These are phyloP conservation scores for Neurospora sp. DNA, from an alignment of 495 filamentous ascomycete genomes.

Conservation along the genomic window DNA sequence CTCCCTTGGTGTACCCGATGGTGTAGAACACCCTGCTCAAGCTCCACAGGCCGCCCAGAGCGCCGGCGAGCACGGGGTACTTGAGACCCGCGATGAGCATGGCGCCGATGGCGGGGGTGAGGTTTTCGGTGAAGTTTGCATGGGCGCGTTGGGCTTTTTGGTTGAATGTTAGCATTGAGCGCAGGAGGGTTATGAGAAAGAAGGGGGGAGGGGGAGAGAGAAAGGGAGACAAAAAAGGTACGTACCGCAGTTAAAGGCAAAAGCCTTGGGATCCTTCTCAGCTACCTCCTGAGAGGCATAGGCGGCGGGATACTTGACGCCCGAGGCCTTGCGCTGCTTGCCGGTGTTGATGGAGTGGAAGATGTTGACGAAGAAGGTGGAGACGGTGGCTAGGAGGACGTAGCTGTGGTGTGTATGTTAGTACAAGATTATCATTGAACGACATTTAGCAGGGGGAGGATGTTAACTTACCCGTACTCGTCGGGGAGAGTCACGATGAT, in stretches of 20 bases:
- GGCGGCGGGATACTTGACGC: constrained; percentile 51
- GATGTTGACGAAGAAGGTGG: constrained; percentile 47
- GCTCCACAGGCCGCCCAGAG: constrained; percentile 47
- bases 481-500: constrained; percentile 18
- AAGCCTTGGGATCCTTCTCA: constrained; percentile 44
- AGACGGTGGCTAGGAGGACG: constrained; percentile 50
- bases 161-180: constrained; percentile 14
- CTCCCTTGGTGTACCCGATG: constrained; percentile 45
- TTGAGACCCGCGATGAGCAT: constrained; percentile 45
- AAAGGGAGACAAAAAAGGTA: not conserved
- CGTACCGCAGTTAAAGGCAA: constrained; percentile 40
- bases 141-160: constrained; percentile 58
- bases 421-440: no score
- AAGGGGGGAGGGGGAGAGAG: not conserved
- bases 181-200: not conserved
- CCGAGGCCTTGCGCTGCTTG: constrained; percentile 40
- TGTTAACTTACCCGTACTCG: constrained; percentile 33
- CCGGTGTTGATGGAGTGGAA: constrained; percentile 40
- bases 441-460: no score
- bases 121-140: constrained; percentile 59
- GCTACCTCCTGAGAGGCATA: constrained; percentile 52
- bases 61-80: constrained; percentile 46
- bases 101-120: constrained; percentile 45
- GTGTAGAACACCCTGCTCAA: constrained; percentile 44
- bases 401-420: constrained; percentile 20